These are phyloP conservation scores for Isochrysis galbana DNA, from an alignment of 78 protist species.

Conservation along the genomic window DNA sequence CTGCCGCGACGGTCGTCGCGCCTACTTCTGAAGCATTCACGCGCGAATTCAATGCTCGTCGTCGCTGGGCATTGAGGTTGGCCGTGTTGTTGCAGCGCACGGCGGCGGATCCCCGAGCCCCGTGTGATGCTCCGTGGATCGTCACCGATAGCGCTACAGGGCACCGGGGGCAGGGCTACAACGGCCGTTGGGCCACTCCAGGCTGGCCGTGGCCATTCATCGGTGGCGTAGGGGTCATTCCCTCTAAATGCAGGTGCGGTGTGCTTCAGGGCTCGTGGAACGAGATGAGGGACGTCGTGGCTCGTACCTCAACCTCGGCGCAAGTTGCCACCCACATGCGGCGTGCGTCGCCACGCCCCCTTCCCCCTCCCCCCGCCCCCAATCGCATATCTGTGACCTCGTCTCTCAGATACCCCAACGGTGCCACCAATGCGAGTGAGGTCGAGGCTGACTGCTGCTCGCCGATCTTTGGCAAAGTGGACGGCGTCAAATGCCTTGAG, in stretches of 20 bases:
- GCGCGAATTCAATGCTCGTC: not conserved
- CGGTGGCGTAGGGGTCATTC: not conserved
- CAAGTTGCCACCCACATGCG: no score
- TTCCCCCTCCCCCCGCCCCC: no score
- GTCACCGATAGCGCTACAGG: not conserved
- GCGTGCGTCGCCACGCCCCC: no score
- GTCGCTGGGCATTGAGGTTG: not conserved
- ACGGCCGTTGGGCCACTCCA: not conserved
- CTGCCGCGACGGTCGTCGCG: not conserved
- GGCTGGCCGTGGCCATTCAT: slow-evolving; percentile 21
- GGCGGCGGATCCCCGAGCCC: not conserved
- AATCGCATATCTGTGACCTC: no score
- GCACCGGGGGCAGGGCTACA: not conserved
- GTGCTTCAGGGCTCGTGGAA: no score
- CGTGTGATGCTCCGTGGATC: not conserved
- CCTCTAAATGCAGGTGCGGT: not conserved
- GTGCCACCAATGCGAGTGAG: not conserved
- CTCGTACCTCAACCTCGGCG: no score
- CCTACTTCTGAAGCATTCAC: not conserved
- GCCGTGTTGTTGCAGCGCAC: not conserved
- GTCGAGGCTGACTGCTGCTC: not conserved
- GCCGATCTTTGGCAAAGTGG: not conserved
- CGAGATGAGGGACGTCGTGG: no score
- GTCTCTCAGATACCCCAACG: no score
- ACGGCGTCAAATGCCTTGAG: not conserved